Percentiles rank a stretch among this genome's conserved stretches.
Evolutionary conservation across 1,139 yeast genomes (phyloP).

Genomic region (Taiozyma sp.): DNA sequence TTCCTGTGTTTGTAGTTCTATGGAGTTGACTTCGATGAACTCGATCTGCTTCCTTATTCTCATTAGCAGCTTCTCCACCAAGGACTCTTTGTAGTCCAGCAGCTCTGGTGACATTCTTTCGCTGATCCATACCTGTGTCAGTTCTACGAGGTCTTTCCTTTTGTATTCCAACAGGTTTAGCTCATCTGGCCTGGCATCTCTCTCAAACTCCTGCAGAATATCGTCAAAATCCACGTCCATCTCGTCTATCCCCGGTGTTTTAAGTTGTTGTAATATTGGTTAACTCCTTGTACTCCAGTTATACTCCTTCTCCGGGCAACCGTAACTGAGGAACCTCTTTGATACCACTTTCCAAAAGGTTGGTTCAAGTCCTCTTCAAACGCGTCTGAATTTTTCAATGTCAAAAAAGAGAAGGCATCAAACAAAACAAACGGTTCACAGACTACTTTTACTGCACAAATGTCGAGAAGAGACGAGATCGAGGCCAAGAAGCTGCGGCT

Average conservation of each 20-base stretch:
- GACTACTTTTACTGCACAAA: not conserved
- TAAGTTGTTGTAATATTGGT: too few species aligned
- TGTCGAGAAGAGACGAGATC: constrained; percentile 23
- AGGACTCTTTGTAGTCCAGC: constrained; percentile 59
- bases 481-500: constrained; percentile 25
- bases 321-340: not conserved
- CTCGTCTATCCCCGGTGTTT: not conserved
- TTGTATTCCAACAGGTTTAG: constrained; percentile 21
- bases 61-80: constrained; percentile 53
- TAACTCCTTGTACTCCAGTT: not conserved
- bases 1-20: constrained; percentile 44
- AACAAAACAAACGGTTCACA: not conserved
- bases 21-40: constrained; percentile 55
- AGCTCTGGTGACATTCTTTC: constrained; percentile 87
- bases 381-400: too few species aligned
- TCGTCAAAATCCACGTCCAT: constrained; percentile 60
- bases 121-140: constrained; percentile 71
- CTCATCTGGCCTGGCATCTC: constrained; percentile 18
- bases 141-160: constrained; percentile 33
- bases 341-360: too few species aligned
- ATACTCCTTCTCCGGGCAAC: not conserved
- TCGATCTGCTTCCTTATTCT: constrained; percentile 70
- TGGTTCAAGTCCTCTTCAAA: not conserved
- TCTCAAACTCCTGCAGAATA: constrained; percentile 59
- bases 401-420: not conserved